Conservation (phyloP, 2,329 filamentous ascomycete species). For the Chalaropsis thielavioides region DNA sequence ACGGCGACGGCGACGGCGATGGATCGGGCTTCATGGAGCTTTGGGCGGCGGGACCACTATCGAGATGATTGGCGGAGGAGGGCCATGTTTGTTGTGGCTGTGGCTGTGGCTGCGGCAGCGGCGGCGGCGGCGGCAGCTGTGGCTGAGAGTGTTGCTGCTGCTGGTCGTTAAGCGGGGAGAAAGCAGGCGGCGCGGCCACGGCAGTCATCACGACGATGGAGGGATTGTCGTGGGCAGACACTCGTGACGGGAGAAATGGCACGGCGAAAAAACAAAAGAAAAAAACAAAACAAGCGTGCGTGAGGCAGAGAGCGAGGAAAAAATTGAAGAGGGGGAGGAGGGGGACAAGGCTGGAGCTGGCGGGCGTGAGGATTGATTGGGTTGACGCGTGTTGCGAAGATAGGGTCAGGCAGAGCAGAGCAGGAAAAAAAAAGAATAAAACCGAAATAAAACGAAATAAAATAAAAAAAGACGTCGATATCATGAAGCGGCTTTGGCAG, state of each 20-base stretch:
- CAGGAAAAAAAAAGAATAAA: background rate
- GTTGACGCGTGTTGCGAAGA: background rate
- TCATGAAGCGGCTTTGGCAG: no score
- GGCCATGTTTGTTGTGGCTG: conserved; percentile 21
- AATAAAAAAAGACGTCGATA: no score
- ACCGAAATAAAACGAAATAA: no score
- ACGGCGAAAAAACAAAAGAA: conserved; percentile 4
- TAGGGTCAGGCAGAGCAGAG: background rate
- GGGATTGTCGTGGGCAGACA: conserved; percentile 8
- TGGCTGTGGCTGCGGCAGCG: no score
- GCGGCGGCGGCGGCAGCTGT: no score
- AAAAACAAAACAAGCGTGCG: background rate
- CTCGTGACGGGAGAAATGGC: conserved; percentile 3
- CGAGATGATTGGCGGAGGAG: conserved; percentile 22
- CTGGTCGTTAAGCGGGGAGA: conserved; percentile 48
- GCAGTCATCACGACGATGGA: conserved; percentile 40
- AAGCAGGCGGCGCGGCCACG: conserved; percentile 50
- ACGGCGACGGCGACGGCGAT: conserved; percentile 27
- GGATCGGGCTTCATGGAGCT: conserved; percentile 1
- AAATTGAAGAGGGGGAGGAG: background rate
- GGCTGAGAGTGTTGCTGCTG: conserved; percentile 19
- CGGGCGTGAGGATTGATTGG: background rate
- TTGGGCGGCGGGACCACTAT: conserved; percentile 4
- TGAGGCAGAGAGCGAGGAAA: no score
- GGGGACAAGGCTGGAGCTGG: background rate